Evolutionary conservation across 179 eudicot genomes (phyloP), one percentile per base, ranked within the genome.

Genomic region (Nepenthes alata): DNA sequence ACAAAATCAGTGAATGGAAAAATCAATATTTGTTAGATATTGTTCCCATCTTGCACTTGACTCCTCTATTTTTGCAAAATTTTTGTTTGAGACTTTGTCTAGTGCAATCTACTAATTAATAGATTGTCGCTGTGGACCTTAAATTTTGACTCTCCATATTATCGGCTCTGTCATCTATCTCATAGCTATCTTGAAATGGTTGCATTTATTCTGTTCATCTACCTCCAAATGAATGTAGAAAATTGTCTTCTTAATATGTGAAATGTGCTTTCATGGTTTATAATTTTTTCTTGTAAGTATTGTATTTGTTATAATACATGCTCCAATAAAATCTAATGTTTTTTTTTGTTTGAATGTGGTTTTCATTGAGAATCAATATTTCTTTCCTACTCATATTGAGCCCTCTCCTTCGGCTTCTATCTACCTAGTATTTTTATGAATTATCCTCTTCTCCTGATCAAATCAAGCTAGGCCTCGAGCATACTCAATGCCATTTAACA

Each of bases 31-130:
- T 60, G 39, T 37, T 61, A 2, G 61, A 61, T 55, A 47, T 54
- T 3, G 45, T 25, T 45, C 53, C n/a, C 1, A 50, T 57, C 2
- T 54, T 55, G 12, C 56, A 2, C 52, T 60, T 34, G 66, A 61
- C 2, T 55, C 66, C 2, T 68, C 38, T 1, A n/a, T 55, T 12
- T 60, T 55, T 1, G 25, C 71, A 2, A 39, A 35, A 37, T 53
- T 60, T n/a, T 55, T 36, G 66, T 54, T 54, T 0, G 61, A 68
- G 37, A 66, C 66, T 2, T 3, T 60, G 14, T 68, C 66, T 11
- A 68, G 7, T 0, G 55, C 16, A 36, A 6, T 61, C 15, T 13
- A 68, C 10, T 68, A 5, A 68, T 60, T 13, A 54, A 68, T 16
- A 5, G 41, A 8, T 15, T 55, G 15, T 55, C 56, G 0, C 35